Percentiles rank a stretch among this genome's conserved stretches.
phyloP scores from a whole-genome alignment of 228 moss, liverwort and hornwort species.

The Sphagnum magellanicum region DNA sequence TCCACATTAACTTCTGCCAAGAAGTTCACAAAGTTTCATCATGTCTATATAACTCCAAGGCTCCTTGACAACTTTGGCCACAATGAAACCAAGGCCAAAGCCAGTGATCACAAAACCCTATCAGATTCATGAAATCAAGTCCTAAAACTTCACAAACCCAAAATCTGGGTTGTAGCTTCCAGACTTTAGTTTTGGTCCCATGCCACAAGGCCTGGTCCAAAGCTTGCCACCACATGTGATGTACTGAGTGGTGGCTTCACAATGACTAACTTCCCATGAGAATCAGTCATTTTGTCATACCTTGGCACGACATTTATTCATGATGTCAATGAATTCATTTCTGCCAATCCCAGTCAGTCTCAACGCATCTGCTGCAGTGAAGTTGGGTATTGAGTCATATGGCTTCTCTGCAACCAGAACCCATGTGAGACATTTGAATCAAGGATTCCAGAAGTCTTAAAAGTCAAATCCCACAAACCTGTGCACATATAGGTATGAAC shows the following conservation, averaged over 20 bases:
- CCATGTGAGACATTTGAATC: neutral
- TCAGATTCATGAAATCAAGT: too few species aligned
- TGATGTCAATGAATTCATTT: constrained; percentile 97
- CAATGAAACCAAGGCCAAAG: too few species aligned
- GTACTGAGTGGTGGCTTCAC: too few species aligned
- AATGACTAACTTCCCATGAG: too few species aligned
- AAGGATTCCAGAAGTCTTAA: neutral
- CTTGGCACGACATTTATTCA: constrained; percentile 99
- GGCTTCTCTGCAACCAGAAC: constrained; percentile 56
- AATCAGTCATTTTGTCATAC: constrained; percentile 14
- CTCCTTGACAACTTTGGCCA: neutral
- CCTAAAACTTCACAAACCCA: too few species aligned
- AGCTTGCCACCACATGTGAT: too few species aligned
- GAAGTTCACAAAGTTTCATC: neutral
- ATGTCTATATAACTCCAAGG: neutral
- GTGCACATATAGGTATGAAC: too few species aligned
- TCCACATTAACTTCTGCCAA: constrained; percentile 95
- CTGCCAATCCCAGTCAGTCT: constrained; percentile 92
- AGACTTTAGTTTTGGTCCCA: too few species aligned
- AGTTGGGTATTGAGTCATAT: constrained; percentile 98
- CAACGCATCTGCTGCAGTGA: constrained; percentile 91
- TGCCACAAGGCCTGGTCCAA: too few species aligned
- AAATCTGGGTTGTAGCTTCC: too few species aligned
- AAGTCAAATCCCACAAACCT: neutral
- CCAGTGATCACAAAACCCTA: too few species aligned